phyloP scores from a whole-genome alignment of 2,329 filamentous ascomycete genomes.

The Fusarium avenaceum region DNA sequence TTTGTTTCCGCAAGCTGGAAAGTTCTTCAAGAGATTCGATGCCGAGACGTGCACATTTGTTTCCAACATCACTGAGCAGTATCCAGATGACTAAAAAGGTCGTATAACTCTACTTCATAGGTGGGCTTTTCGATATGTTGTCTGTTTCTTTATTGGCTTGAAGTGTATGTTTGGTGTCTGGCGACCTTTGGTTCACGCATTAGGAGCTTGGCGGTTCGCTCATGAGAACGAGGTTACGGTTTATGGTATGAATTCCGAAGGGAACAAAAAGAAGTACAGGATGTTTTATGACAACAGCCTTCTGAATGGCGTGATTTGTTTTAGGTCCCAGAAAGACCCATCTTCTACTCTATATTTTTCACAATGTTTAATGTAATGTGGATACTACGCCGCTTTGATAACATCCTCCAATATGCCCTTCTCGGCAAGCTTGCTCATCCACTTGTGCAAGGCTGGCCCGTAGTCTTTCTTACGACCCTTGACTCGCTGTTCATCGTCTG shows the following conservation, averaged over 20 bases:
- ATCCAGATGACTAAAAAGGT: slow-evolving; percentile 80
- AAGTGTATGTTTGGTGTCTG: slow-evolving; percentile 15
- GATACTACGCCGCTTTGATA: slow-evolving; percentile 46
- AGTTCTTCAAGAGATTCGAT: slow-evolving; percentile 92
- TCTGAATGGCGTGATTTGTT: background rate
- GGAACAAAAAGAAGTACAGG: slow-evolving; percentile 2
- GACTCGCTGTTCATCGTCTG: slow-evolving; percentile 66
- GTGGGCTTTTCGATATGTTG: background rate
- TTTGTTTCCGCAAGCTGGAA: slow-evolving; percentile 79
- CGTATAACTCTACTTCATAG: background rate
- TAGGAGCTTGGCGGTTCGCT: slow-evolving; percentile 2
- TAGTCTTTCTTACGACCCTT: slow-evolving; percentile 75
- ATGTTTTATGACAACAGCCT: background rate
- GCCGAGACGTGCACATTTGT: slow-evolving; percentile 75
- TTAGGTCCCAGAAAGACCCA: background rate
- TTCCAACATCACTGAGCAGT: slow-evolving; percentile 84
- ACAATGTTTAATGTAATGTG: background rate
- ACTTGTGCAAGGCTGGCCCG: slow-evolving; percentile 75
- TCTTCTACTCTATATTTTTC: slow-evolving; percentile 4
- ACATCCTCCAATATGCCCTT: slow-evolving; percentile 69
- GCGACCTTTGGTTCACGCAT: background rate
- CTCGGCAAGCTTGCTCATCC: slow-evolving; percentile 77
- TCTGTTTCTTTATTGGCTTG: slow-evolving; percentile 2
- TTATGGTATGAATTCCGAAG: slow-evolving; percentile 11
- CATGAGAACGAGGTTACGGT: slow-evolving; percentile 2